Evolutionary conservation across 306 rosid genomes (phyloP).

Genomic region (Senna tora): DNA sequence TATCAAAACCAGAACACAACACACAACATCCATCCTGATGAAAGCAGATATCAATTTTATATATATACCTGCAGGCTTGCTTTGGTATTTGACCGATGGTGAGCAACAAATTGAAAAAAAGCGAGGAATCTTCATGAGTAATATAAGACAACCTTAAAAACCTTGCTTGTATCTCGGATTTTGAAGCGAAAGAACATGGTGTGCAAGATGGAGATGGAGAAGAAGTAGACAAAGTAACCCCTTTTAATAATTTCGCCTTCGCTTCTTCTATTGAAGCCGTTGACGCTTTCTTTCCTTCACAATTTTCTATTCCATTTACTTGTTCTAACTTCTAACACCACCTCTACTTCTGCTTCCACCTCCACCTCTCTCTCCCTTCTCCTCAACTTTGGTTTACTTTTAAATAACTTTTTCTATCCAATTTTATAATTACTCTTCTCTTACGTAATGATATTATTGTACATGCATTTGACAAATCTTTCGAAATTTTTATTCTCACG

Average conservation of each 20-base stretch:
- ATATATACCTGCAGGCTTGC: slow-evolving; percentile 38
- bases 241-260: no score
- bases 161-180: neutral
- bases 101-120: slow-evolving; percentile 23
- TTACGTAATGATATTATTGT: no score
- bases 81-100: slow-evolving; percentile 8
- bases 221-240: slow-evolving; percentile 19
- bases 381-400: no score
- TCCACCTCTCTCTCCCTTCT: no score
- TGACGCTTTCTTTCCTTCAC: slow-evolving; percentile 15
- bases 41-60: no score
- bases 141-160: neutral
- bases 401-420: no score
- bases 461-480: no score
- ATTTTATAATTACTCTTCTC: no score
- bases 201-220: neutral
- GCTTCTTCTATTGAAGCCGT: neutral
- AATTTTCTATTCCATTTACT: no score
- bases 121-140: slow-evolving; percentile 36
- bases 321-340: no score
- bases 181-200: slow-evolving; percentile 14
- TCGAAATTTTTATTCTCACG: no score
- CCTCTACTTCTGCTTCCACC: no score
- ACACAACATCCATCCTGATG: neutral
- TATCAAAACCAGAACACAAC: neutral